These are phyloP conservation scores for Udeniomyces megalosporus DNA, from an alignment of 768 basidiomycete genomes.

Conservation along the genomic window DNA sequence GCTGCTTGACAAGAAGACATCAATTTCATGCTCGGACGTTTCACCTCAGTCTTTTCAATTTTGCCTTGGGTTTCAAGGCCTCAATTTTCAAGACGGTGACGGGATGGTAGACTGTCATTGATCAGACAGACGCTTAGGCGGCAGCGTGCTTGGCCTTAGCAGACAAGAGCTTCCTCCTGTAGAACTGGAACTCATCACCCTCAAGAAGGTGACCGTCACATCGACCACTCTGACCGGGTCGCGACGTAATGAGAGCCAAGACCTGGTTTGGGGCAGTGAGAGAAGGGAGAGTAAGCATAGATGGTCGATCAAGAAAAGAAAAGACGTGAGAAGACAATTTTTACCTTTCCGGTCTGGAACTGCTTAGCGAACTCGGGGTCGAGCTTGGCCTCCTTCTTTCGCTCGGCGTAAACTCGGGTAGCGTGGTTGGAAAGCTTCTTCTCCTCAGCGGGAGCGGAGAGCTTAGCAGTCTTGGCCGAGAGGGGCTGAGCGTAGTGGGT, in stretches of 20 bases:
- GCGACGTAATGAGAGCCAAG: constrained; percentile 79
- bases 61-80: no score
- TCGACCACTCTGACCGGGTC: constrained; percentile 92
- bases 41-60: no score
- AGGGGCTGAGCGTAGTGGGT: constrained; percentile 91
- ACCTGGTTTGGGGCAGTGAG: no score
- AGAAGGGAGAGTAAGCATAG: no score
- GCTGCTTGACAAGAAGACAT: no score
- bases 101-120: no score
- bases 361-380: constrained; percentile 53
- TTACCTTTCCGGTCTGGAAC: constrained; percentile 85
- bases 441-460: constrained; percentile 34
- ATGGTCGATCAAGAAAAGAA: no score
- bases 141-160: no score
- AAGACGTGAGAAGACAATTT: no score
- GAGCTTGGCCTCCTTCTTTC: constrained; percentile 88
- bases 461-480: constrained; percentile 40
- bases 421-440: constrained; percentile 81
- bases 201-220: constrained; percentile 95
- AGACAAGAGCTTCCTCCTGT: constrained; percentile 7
- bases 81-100: no score
- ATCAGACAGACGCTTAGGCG: no score
- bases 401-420: constrained; percentile 69
- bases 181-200: constrained; percentile 91
- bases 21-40: no score